These are phyloP conservation scores for Plasmodium chabaudi DNA, from an alignment of 169 alveolate genomes.

Conservation along the genomic window DNA sequence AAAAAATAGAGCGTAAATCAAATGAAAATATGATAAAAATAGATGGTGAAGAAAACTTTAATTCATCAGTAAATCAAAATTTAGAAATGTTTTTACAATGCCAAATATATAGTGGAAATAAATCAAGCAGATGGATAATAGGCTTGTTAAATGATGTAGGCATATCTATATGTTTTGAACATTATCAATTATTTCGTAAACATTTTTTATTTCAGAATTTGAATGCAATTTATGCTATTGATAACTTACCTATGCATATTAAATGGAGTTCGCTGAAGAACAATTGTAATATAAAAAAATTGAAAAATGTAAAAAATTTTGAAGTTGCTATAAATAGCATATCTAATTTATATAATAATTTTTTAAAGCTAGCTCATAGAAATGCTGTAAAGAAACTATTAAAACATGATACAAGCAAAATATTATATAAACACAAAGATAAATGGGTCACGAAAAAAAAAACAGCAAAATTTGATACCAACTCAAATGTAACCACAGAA, in stretches of 20 bases:
- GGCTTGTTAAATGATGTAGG: slow-evolving; percentile 38
- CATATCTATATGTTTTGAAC: slow-evolving; percentile 72
- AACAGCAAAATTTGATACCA: not conserved
- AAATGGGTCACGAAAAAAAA: slow-evolving; percentile 61
- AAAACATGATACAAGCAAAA: slow-evolving; percentile 29
- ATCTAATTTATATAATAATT: slow-evolving; percentile 51
- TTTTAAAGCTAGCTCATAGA: slow-evolving; percentile 61
- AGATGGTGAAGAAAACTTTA: not conserved
- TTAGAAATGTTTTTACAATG: slow-evolving; percentile 71
- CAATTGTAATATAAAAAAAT: slow-evolving; percentile 21
- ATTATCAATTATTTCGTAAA: slow-evolving; percentile 63
- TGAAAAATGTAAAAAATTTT: slow-evolving; percentile 22
- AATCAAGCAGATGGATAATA: slow-evolving; percentile 75
- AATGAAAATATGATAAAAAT: not conserved
- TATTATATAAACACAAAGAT: slow-evolving; percentile 43
- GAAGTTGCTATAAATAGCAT: slow-evolving; percentile 11
- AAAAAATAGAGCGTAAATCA: not conserved
- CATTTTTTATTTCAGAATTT: slow-evolving; percentile 65
- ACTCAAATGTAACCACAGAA: not conserved
- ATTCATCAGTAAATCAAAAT: not conserved
- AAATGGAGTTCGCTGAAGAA: slow-evolving; percentile 14
- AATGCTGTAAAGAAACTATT: slow-evolving; percentile 63
- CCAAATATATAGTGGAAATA: slow-evolving; percentile 71
- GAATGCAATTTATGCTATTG: slow-evolving; percentile 32
- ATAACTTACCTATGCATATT: slow-evolving; percentile 71